These are phyloP conservation scores for Eucalyptus urophylla DNA, from an alignment of 345 rosid species.

Conservation along the genomic window DNA sequence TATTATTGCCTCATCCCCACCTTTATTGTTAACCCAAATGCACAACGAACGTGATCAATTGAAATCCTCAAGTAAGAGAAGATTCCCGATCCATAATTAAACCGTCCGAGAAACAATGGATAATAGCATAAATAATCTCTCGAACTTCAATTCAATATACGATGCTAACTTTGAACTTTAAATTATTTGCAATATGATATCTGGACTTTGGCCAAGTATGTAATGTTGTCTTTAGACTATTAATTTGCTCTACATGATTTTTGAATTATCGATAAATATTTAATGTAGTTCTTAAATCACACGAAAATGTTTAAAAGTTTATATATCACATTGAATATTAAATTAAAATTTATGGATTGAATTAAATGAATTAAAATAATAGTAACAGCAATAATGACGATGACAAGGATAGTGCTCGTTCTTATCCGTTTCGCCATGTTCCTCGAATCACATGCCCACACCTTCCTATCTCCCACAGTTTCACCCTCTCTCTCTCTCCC, in stretches of 20 bases:
- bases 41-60: accelerated
- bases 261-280: background rate
- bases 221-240: accelerated
- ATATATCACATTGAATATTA: accelerated
- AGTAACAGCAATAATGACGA: background rate
- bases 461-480: background rate
- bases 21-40: background rate
- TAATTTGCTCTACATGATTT: accelerated
- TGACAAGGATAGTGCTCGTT: background rate
- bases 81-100: background rate
- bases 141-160: accelerated
- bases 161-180: accelerated
- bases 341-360: background rate
- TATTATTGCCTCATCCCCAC: background rate
- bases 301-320: background rate
- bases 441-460: background rate
- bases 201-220: accelerated
- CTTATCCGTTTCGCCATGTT: background rate
- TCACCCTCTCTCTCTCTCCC: background rate
- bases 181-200: accelerated
- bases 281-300: accelerated
- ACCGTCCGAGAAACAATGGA: accelerated
- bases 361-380: background rate
- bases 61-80: background rate
- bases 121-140: background rate